Percentiles rank a stretch among this genome's conserved stretches.
Conservation (phyloP, 2,329 filamentous ascomycete genomes). For the Fusarium sp. region DNA sequence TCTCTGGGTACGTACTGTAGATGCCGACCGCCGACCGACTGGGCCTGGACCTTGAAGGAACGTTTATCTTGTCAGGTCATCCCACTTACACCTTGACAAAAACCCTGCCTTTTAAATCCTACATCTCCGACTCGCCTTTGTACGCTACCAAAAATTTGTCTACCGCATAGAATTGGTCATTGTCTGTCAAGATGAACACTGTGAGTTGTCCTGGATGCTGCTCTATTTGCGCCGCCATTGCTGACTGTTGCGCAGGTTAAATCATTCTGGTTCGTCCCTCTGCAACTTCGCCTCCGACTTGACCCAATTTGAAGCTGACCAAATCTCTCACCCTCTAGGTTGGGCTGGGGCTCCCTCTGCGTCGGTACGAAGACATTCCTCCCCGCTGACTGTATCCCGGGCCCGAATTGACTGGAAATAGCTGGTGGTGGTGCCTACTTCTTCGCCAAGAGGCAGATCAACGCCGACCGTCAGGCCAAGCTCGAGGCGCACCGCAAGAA, state of each 20-base stretch:
- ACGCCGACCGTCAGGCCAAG: slow-evolving; percentile 83
- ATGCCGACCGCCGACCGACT: slow-evolving; percentile 33
- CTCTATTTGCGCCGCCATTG: slow-evolving; percentile 25
- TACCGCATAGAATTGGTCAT: not conserved
- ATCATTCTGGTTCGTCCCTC: slow-evolving; percentile 71
- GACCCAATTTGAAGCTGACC: slow-evolving; percentile 16
- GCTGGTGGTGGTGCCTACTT: slow-evolving; percentile 93
- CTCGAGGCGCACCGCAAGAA: slow-evolving; percentile 75
- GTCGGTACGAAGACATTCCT: slow-evolving; percentile 68
- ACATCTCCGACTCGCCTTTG: slow-evolving; percentile 24
- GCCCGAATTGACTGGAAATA: slow-evolving; percentile 51
- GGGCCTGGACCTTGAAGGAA: slow-evolving; percentile 38
- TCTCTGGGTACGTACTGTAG: slow-evolving; percentile 35
- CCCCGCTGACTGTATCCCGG: not conserved
- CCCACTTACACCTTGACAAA: slow-evolving; percentile 43
- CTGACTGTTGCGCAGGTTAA: slow-evolving; percentile 60
- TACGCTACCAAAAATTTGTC: slow-evolving; percentile 13
- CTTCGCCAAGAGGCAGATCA: slow-evolving; percentile 95
- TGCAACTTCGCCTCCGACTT: slow-evolving; percentile 14
- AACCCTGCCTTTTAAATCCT: slow-evolving; percentile 41
- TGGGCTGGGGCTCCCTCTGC: slow-evolving; percentile 92
- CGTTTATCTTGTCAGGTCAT: slow-evolving; percentile 45
- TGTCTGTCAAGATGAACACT: slow-evolving; percentile 63
- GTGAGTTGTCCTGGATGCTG: slow-evolving; percentile 52
- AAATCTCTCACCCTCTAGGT: slow-evolving; percentile 62